Percentiles rank a stretch among this genome's conserved stretches.
These are phyloP conservation scores for Blastocystis sp. DNA, from an alignment of 352 stramenopile genomes.

Conservation along the genomic window DNA sequence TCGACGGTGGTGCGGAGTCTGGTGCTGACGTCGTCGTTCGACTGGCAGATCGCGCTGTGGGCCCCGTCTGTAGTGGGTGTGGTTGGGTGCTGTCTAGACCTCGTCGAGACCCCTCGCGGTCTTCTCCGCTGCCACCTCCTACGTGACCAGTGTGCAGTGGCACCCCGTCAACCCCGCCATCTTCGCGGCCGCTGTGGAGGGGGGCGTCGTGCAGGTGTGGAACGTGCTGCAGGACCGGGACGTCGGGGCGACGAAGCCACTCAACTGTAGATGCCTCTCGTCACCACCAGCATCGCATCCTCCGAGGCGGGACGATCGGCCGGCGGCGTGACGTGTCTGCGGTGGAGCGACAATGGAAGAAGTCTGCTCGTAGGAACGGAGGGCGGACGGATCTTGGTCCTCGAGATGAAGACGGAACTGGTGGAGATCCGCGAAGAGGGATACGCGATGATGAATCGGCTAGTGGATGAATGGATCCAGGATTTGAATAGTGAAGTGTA, in stretches of 20 bases:
- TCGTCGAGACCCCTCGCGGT: neutral
- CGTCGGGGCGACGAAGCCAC: neutral
- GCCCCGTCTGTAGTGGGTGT: neutral
- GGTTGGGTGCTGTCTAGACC: neutral
- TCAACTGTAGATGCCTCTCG: neutral
- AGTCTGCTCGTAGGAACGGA: neutral
- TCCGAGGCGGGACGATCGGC: neutral
- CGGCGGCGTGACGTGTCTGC: neutral
- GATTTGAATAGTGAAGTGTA: neutral
- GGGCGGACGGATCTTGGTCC: neutral
- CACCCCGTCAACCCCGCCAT: neutral
- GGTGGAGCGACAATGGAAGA: constrained; percentile 22
- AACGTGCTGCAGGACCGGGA: neutral
- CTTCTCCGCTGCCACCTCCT: neutral
- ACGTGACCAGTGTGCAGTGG: neutral
- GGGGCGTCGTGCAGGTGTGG: neutral
- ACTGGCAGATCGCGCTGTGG: constrained; percentile 13
- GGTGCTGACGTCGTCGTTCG: neutral
- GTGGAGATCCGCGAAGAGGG: constrained; percentile 9
- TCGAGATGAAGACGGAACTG: constrained; percentile 8
- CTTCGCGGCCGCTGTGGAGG: neutral
- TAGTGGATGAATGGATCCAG: neutral
- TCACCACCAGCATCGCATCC: neutral
- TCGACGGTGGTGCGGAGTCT: neutral
- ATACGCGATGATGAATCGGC: neutral